Evolutionary conservation across 2,329 filamentous ascomycete genomes (phyloP).

Genomic region (Blastomyces gilchristii): DNA sequence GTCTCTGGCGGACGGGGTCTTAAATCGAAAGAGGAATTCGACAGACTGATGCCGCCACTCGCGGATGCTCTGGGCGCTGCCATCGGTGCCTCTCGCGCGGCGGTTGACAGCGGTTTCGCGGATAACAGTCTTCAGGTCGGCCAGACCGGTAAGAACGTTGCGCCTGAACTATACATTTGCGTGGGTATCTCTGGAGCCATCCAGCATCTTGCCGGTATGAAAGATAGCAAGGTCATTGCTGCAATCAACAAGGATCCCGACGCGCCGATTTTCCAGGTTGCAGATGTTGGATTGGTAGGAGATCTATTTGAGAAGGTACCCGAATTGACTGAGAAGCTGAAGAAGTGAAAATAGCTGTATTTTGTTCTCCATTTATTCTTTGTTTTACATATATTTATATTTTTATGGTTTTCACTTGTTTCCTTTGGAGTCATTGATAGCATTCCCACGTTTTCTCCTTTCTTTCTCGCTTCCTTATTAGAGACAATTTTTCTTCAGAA

Average conservation of each 20-base stretch:
- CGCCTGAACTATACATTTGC: conserved; percentile 87
- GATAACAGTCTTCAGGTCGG: conserved; percentile 98
- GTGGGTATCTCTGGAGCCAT: conserved; percentile 96
- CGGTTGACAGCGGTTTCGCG: conserved; percentile 92
- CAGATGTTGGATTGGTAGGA: conserved; percentile 88
- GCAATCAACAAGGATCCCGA: conserved; percentile 97
- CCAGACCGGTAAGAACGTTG: conserved; percentile 97
- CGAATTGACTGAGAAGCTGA: conserved; percentile 91
- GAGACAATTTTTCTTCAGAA: not conserved
- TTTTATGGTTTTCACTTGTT: not conserved
- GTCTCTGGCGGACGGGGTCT: conserved; percentile 89
- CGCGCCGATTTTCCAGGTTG: conserved; percentile 96
- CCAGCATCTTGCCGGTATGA: conserved; percentile 97
- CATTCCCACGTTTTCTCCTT: not conserved
- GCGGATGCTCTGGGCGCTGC: conserved; percentile 91
- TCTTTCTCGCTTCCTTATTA: not conserved
- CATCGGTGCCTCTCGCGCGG: conserved; percentile 86
- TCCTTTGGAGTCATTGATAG: not conserved
- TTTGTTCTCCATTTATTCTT: not conserved
- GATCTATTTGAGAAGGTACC: conserved; percentile 94
- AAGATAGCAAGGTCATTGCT: conserved; percentile 98
- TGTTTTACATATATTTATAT: not conserved
- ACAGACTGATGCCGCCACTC: conserved; percentile 80
- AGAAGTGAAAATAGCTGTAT: conserved; percentile 33
- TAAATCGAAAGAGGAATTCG: conserved; percentile 97